Base-by-base conservation (phyloP, 2,329 filamentous ascomycete species). In the Mycogone perniciosa region DNA sequence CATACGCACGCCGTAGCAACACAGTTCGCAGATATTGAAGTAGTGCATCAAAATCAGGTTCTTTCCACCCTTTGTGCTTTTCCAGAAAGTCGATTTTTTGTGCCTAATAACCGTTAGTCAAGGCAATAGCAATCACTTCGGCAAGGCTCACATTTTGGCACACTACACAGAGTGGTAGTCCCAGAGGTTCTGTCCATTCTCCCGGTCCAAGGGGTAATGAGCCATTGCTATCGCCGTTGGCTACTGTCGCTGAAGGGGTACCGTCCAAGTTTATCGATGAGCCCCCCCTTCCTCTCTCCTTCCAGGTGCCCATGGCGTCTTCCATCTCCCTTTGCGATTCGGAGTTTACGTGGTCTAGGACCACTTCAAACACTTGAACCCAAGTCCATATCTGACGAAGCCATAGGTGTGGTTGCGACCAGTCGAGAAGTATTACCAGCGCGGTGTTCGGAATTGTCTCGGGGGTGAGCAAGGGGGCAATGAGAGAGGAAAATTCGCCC, bases 11-110 rank as follows among this genome's bases (percentile, higher is more conserved):
- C 74, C 91, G 92, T 56, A 99, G 75, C 39, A 99, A 72, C 37
- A 95, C 83, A 0, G 93, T 97, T 58, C 93, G 82, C 63, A 99
- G 73, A 66, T 91, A 95, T 65, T 99, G 93, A 53, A 96, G 77
- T 40, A 99, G 88, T 58, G 93, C 91, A 67, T 99, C 93, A 62
- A 99, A 99, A 60, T 95, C 87, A 58, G 95, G 89, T 68, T 99
- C 93, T 69, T 90, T 92, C 90, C 92, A 99, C 10, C 86, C 84
- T 53, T 91, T 84, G 46, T 89, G 91, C 66, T 88, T 89, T 70
- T 97, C 93, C 52, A 99, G 70, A 37, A 82, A 80, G 63, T 97
- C 91, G 67, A 97, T 95, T 67, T 88, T 90, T 69, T 95, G 89
- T 10, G 89, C 81, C 85, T 89, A 58, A 3, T 13, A 38, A 5